phyloP scores from a whole-genome alignment of 768 basidiomycete species.

The Amanita phalloides region DNA sequence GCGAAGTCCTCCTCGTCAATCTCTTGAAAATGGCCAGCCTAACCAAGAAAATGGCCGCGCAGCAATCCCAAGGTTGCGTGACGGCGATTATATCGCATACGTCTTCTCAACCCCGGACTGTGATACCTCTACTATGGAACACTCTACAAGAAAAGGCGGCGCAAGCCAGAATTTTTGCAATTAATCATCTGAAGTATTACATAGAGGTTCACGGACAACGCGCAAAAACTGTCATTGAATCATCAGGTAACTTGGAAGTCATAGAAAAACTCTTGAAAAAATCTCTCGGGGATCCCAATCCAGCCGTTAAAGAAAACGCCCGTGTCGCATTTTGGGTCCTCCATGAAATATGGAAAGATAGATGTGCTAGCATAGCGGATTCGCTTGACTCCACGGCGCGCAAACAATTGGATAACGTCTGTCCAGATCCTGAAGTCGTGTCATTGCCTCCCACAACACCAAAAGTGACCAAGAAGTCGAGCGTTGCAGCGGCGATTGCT shows the following conservation, averaged over 20 bases:
- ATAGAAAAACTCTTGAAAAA: conserved; percentile 69
- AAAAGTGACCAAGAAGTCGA: conserved; percentile 61
- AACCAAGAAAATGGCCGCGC: conserved; percentile 88
- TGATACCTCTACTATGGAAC: conserved; percentile 59
- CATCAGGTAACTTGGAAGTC: conserved; percentile 52
- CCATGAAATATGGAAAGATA: conserved; percentile 62
- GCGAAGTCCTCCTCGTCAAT: conserved; percentile 66
- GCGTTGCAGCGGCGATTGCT: conserved; percentile 79
- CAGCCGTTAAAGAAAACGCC: conserved; percentile 63
- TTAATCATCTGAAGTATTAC: conserved; percentile 66
- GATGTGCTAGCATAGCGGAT: conserved; percentile 52
- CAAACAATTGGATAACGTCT: conserved; percentile 81
- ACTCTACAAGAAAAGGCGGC: conserved; percentile 73
- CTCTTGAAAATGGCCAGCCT: conserved; percentile 80
- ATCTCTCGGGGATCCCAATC: conserved; percentile 68
- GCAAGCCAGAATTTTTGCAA: conserved; percentile 56
- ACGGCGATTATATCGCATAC: conserved; percentile 57
- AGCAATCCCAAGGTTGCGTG: conserved; percentile 71
- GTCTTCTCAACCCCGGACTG: conserved; percentile 57
- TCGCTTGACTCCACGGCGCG: conserved; percentile 55
- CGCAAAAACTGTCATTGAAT: conserved; percentile 58
- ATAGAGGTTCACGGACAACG: conserved; percentile 63
- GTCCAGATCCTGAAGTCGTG: conserved; percentile 47
- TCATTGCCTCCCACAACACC: conserved; percentile 39
- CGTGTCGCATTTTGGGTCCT: conserved; percentile 76